Conservation (phyloP, 305 asterid genomes). For the Fraxinus dipetala region DNA sequence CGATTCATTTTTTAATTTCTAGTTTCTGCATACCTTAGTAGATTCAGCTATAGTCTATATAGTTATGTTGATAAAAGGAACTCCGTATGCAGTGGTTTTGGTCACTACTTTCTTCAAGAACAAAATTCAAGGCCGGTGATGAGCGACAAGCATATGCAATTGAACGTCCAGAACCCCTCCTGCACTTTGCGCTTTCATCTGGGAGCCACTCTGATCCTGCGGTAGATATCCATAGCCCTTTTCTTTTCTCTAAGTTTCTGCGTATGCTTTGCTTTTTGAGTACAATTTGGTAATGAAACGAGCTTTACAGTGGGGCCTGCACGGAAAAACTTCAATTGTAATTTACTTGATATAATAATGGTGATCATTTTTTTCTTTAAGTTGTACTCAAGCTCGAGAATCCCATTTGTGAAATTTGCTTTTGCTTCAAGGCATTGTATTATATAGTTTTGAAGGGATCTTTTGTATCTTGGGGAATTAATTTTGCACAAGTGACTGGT, state of each 20-base stretch:
- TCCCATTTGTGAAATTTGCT: not conserved
- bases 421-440: not conserved
- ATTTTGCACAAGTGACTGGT: not conserved
- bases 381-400: not conserved
- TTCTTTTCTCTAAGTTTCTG: not conserved
- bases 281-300: not conserved
- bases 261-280: not conserved
- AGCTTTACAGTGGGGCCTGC: not conserved
- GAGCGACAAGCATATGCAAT: constrained; percentile 70
- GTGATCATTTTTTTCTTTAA: not conserved
- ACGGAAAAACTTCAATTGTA: not conserved
- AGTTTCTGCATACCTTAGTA: not conserved
- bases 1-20: not conserved
- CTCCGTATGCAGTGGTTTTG: constrained; percentile 76
- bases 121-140: constrained; percentile 75
- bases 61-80: constrained; percentile 32
- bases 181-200: constrained; percentile 83
- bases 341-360: not conserved
- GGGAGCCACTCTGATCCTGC: constrained; percentile 98
- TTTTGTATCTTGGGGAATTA: not conserved
- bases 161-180: constrained; percentile 78
- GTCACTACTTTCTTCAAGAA: constrained; percentile 63
- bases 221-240: constrained; percentile 38
- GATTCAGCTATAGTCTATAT: not conserved
- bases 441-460: not conserved